Evolutionary conservation across 176 grass and related monocot species (phyloP).

Genomic region (Phragmites australis): DNA sequence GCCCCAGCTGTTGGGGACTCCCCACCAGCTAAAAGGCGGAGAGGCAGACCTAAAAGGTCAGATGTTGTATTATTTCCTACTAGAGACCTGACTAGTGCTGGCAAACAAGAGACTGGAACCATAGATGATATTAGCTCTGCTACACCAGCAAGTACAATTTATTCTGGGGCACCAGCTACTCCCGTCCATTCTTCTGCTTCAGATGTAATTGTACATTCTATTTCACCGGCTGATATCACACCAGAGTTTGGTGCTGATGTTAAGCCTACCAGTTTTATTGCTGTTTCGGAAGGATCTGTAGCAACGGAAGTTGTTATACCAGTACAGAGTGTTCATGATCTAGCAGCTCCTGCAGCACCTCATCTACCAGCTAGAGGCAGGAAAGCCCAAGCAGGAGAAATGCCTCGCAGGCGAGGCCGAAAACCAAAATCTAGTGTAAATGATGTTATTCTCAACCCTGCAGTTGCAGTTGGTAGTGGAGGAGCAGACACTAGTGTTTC

Average conservation of each 20-base stretch:
- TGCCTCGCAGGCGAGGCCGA: constrained; percentile 63
- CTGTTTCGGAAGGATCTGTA: constrained; percentile 35
- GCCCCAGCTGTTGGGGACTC: constrained; percentile 47
- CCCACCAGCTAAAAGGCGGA: constrained; percentile 74
- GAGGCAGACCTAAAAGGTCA: constrained; percentile 87
- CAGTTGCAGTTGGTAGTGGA: constrained; percentile 39
- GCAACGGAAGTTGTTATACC: constrained; percentile 22
- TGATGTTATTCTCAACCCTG: constrained; percentile 38
- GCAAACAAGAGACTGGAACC: constrained; percentile 49
- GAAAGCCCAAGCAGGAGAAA: constrained; percentile 58
- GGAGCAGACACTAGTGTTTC: constrained; percentile 37
- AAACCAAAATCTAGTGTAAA: constrained; percentile 55
- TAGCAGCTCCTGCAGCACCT: constrained; percentile 27
- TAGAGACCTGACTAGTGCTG: constrained; percentile 30
- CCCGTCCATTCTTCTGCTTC: constrained; percentile 38
- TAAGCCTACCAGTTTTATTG: not conserved
- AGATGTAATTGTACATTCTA: constrained; percentile 43
- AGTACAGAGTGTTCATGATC: constrained; percentile 29
- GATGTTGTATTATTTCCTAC: constrained; percentile 42
- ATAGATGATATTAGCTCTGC: constrained; percentile 17
- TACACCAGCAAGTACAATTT: constrained; percentile 31
- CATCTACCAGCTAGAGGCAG: constrained; percentile 55
- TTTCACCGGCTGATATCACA: constrained; percentile 28
- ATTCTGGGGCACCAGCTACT: constrained; percentile 35
- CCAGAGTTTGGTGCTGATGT: constrained; percentile 40